Conservation (phyloP, 495 filamentous ascomycete species). For the Letharia columbiana region DNA sequence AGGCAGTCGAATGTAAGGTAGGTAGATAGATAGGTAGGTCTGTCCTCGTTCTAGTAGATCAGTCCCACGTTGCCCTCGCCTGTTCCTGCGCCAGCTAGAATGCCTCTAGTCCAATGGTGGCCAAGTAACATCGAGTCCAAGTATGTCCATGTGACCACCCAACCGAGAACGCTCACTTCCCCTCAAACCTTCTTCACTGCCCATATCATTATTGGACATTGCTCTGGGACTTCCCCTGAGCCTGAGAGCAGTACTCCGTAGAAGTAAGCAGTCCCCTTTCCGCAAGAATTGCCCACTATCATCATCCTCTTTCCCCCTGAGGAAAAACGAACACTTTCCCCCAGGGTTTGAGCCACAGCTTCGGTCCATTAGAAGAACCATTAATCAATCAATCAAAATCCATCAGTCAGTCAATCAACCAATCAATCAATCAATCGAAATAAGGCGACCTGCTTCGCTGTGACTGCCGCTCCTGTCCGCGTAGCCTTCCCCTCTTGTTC, state of each 20-base stretch:
- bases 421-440: background rate
- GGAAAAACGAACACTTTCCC: background rate
- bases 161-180: background rate
- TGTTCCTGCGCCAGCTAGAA: conserved; percentile 9
- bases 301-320: background rate
- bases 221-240: background rate
- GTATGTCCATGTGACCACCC: conserved; percentile 4
- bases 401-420: too few relatives aligned
- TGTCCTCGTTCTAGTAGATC: background rate
- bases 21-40: background rate
- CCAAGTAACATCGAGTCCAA: conserved; percentile 6
- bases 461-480: conserved; percentile 20
- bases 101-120: conserved; percentile 6
- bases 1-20: too few relatives aligned
- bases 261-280: background rate
- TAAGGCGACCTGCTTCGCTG: background rate
- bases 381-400: background rate
- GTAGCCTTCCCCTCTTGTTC: conserved; percentile 19
- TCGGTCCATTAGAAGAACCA: background rate
- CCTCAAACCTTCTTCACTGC: conserved; percentile 3
- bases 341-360: background rate
- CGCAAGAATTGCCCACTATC: background rate
- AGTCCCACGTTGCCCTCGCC: conserved; percentile 7
- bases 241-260: background rate
- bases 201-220: conserved; percentile 1